These are phyloP conservation scores for Calonectria montana DNA, from an alignment of 2,329 filamentous ascomycete genomes.

Conservation along the genomic window DNA sequence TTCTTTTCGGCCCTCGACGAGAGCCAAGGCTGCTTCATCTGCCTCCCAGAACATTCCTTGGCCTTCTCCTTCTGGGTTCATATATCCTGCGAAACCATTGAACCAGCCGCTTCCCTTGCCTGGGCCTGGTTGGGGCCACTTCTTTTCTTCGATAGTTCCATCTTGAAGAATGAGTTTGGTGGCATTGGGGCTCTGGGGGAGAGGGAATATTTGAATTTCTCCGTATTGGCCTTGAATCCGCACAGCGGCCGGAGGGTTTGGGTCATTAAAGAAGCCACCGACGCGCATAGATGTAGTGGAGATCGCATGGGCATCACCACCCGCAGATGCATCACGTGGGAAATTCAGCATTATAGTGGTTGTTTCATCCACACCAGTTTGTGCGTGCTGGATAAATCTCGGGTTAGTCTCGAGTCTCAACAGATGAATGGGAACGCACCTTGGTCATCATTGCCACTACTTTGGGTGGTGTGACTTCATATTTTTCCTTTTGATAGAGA, in stretches of 20 bases:
- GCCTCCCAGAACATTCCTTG: conserved; percentile 91
- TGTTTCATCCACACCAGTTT: conserved; percentile 79
- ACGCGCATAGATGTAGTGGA: conserved; percentile 72
- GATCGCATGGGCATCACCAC: conserved; percentile 72
- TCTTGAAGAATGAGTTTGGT: conserved; percentile 70
- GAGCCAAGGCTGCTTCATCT: conserved; percentile 77
- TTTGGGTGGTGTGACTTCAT: conserved; percentile 65
- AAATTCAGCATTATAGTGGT: conserved; percentile 82
- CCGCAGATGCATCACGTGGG: conserved; percentile 60
- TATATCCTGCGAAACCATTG: conserved; percentile 25
- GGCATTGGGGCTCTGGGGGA: conserved; percentile 73
- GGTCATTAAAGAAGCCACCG: conserved; percentile 62
- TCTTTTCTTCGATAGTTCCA: conserved; percentile 56
- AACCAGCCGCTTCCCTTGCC: conserved; percentile 29
- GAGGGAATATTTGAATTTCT: conserved; percentile 81
- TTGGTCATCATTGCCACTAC: conserved; percentile 73
- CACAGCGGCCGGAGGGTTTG: conserved; percentile 72
- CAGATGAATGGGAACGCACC: background rate
- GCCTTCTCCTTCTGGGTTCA: conserved; percentile 63
- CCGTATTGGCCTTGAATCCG: conserved; percentile 83
- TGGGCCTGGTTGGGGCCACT: conserved; percentile 63
- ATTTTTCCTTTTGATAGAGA: conserved; percentile 70
- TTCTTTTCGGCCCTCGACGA: conserved; percentile 81
- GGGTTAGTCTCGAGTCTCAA: background rate
- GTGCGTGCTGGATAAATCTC: background rate